Percentiles rank a stretch among this genome's conserved stretches.
Evolutionary conservation across 345 rosid species (phyloP).

Genomic region (Salix suchowensis): DNA sequence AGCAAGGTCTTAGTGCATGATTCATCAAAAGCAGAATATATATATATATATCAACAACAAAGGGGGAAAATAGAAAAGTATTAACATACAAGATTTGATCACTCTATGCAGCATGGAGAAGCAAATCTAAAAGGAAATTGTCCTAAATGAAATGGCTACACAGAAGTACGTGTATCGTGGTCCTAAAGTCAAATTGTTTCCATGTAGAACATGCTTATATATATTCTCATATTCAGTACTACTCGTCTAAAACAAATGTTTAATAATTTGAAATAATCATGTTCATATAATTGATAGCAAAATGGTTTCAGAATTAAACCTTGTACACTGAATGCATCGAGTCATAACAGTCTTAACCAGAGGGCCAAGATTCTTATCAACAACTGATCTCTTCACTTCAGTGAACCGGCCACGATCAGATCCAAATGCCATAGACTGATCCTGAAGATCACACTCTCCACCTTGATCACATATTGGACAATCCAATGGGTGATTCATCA

Average conservation of each 20-base stretch:
- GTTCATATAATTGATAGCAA: background rate
- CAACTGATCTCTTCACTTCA: slow-evolving; percentile 94
- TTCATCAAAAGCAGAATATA: background rate
- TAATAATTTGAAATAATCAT: background rate
- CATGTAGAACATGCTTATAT: background rate
- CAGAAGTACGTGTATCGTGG: background rate
- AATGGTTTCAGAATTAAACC: slow-evolving; percentile 35
- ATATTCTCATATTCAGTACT: background rate
- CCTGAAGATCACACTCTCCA: slow-evolving; percentile 99
- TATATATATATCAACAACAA: background rate
- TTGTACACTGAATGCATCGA: slow-evolving; percentile 96
- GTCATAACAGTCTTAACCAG: slow-evolving; percentile 99
- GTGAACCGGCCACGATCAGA: slow-evolving; percentile 97
- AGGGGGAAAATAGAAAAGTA: background rate
- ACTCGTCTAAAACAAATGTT: background rate
- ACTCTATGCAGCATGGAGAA: background rate
- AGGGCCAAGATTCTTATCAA: slow-evolving; percentile 97
- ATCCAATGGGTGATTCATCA: slow-evolving; percentile 97
- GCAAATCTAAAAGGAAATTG: no score
- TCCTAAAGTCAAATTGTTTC: background rate
- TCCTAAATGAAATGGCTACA: background rate
- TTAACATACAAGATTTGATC: background rate
- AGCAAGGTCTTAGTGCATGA: background rate
- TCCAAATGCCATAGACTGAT: slow-evolving; percentile 99
- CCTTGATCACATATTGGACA: slow-evolving; percentile 99